A percentile compares a stretch with the other conserved stretches of the same genome.
Conservation (phyloP, 208 protist genomes). For the Trypanosoma platydactyli region DNA sequence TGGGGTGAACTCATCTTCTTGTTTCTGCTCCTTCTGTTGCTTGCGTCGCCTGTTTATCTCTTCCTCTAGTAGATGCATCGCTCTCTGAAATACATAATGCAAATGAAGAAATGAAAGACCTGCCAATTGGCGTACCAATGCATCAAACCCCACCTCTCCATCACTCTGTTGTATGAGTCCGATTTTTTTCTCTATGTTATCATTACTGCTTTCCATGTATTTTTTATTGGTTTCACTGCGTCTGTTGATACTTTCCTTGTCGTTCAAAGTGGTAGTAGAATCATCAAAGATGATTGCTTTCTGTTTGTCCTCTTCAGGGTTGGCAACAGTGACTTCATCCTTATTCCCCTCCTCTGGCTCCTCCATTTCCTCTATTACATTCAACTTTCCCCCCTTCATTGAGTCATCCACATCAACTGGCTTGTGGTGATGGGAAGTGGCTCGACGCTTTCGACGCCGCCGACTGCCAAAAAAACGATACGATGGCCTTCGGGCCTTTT, state of each 20-base stretch:
- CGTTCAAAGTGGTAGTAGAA: background rate
- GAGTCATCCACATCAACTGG: background rate
- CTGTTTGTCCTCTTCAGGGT: background rate
- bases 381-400: slow-evolving; percentile 13
- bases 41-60: slow-evolving; percentile 16
- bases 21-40: slow-evolving; percentile 8
- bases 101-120: slow-evolving; percentile 26
- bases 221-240: background rate
- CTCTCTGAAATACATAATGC: slow-evolving; percentile 21
- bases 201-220: background rate
- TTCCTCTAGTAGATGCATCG: slow-evolving; percentile 22
- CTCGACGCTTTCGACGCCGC: slow-evolving; percentile 34
- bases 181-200: background rate
- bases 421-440: background rate
- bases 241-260: background rate
- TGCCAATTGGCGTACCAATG: background rate
- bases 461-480: slow-evolving; percentile 32
- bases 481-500: slow-evolving; percentile 4
- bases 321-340: background rate
- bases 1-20: background rate
- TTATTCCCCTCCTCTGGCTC: background rate
- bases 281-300: background rate
- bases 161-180: background rate
- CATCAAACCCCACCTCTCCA: background rate
- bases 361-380: slow-evolving; percentile 18